Evolutionary conservation across 2,329 filamentous ascomycete genomes (phyloP), one percentile per base, ranked within the genome.

Genomic region (Zymoseptoria tritici): DNA sequence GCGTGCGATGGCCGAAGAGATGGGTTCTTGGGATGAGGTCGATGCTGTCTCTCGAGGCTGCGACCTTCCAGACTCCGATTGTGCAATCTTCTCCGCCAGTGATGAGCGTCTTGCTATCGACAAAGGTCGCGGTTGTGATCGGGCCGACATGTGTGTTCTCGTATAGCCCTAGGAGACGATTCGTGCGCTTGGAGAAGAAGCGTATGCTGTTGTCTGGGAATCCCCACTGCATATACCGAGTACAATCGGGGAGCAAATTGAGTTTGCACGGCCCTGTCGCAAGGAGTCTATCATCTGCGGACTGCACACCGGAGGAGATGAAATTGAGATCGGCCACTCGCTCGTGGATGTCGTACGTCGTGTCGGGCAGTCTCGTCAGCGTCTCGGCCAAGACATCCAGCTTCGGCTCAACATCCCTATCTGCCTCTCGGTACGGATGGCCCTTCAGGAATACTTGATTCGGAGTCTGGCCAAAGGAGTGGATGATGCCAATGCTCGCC

Each of bases 391-490:
- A 83, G 0, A 85, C 88, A 72, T 99, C 93, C 0, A 99, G 79
- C 58, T 90, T 83, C 59, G 84, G 85, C 8, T 68, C 64, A 2
- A 82, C 78, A 4, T 85, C 85, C 57, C 85, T 83, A 21, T 83
- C 79, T 4, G 82, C 76, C 58, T 89, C 83, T 13, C 88, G 84
- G n/a, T 83, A 77, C 3, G 89, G 86, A 73, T 99, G 94, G 11
- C 88, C 81, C 60, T 88, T 87, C 52, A 85, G 83, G 73, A 97
- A 99, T 16, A 97, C 88, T 73, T 99, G 95, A 67, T 95, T 89
- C 1, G 95, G 94, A 1, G 95, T 99, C 73, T 99, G 94, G 0
- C 94, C 94, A 74, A 99, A 99, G 68, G 97, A 97, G 75, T 99
- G 93, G 68, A 99, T 97, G 66, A 97, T 96, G 36, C 91, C 91